A percentile compares a stretch with the other conserved stretches of the same genome.
Conservation (phyloP, 2,329 filamentous ascomycete species). For the Fusarium dimerum region DNA sequence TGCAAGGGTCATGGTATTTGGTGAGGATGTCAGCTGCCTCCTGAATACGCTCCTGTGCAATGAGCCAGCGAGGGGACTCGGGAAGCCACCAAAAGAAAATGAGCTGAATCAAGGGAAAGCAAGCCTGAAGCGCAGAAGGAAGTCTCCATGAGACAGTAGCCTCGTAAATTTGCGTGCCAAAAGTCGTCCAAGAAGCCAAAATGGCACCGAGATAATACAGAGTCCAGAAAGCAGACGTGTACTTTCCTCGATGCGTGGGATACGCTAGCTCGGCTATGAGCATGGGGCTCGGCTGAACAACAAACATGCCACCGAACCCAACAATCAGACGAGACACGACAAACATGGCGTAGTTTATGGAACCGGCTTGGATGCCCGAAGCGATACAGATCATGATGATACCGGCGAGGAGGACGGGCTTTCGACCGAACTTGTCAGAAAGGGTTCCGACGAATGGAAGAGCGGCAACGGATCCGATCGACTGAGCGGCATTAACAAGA, state of each 20-base stretch:
- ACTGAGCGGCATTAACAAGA: conserved; percentile 34
- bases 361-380: conserved; percentile 38
- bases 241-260: conserved; percentile 35
- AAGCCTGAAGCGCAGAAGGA: conserved; percentile 30
- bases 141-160: conserved; percentile 32
- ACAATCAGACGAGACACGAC: conserved; percentile 35
- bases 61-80: conserved; percentile 53
- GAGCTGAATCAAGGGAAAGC: conserved; percentile 42
- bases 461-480: conserved; percentile 37
- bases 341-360: conserved; percentile 38
- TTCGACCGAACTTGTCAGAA: conserved; percentile 42
- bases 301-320: conserved; percentile 33
- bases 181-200: conserved; percentile 40
- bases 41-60: conserved; percentile 48
- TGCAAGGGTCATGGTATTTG: conserved; percentile 43
- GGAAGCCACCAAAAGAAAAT: conserved; percentile 40
- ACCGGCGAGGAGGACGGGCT: conserved; percentile 35
- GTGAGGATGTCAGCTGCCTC: conserved; percentile 50
- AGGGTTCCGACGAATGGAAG: conserved; percentile 35
- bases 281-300: conserved; percentile 32
- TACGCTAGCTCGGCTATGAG: conserved; percentile 37
- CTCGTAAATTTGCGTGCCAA: conserved; percentile 31
- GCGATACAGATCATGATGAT: conserved; percentile 37
- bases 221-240: conserved; percentile 37
- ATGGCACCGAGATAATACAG: conserved; percentile 40